A percentile compares a stretch with the other conserved stretches of the same genome.
Evolutionary conservation across 73 alveolate species (phyloP).

Genomic region (Symbiodinium natans): DNA sequence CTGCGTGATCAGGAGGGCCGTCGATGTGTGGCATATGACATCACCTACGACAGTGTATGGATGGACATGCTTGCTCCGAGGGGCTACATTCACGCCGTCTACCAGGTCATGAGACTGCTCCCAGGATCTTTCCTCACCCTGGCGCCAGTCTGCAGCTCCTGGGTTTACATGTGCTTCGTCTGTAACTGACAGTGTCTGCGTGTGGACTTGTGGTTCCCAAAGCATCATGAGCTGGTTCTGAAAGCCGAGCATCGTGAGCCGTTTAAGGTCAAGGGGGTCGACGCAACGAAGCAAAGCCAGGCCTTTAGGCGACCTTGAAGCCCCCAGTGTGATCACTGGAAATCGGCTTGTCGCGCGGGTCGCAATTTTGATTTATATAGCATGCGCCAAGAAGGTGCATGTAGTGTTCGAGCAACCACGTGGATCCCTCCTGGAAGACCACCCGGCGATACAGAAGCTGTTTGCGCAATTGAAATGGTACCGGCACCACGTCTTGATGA

Average conservation of each 20-base stretch:
- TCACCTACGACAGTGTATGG: not conserved
- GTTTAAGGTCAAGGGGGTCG: not conserved
- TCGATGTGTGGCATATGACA: not conserved
- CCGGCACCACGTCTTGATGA: not conserved
- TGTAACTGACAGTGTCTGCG: too few species aligned
- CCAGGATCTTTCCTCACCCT: not conserved
- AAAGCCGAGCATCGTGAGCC: too few species aligned
- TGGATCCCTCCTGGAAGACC: not conserved
- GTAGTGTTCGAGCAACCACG: conserved; percentile 9
- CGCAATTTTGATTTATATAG: not conserved
- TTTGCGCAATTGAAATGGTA: not conserved
- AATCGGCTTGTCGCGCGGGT: not conserved
- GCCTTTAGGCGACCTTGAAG: not conserved
- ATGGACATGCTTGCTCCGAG: not conserved
- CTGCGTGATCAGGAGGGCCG: not conserved
- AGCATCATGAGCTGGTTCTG: too few species aligned
- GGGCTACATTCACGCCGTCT: not conserved
- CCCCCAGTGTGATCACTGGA: not conserved
- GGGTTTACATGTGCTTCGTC: not conserved
- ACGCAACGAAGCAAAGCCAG: not conserved
- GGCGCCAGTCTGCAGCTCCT: not conserved
- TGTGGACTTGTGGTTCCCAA: too few species aligned
- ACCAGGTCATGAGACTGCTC: not conserved
- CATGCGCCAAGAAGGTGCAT: not conserved
- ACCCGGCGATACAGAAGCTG: not conserved